Conservation (phyloP, 2,329 filamentous ascomycete genomes). For the Penicillium sclerotigenum region DNA sequence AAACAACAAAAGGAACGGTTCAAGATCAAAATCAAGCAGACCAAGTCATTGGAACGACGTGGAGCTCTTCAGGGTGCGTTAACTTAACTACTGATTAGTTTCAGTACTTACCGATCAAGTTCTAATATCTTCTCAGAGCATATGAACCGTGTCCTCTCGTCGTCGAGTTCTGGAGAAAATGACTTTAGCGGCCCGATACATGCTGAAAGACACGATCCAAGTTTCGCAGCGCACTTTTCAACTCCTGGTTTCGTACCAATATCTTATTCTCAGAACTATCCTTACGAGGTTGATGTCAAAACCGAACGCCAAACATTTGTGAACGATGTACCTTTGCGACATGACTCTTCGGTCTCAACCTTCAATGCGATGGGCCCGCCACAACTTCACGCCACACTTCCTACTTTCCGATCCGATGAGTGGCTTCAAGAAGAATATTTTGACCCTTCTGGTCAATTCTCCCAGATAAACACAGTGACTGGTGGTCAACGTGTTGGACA, state of each 20-base stretch:
- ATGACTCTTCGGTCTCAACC: conserved; percentile 84
- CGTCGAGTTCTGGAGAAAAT: conserved; percentile 42
- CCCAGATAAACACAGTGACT: conserved; percentile 21
- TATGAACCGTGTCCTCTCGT: neutral
- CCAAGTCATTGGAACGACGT: conserved; percentile 87
- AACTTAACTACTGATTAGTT: neutral
- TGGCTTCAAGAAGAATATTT: conserved; percentile 72
- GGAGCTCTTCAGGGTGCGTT: conserved; percentile 47
- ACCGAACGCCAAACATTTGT: conserved; percentile 92
- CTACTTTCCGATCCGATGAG: conserved; percentile 61
- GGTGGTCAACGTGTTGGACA: conserved; percentile 20
- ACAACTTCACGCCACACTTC: conserved; percentile 64
- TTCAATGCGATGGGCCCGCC: conserved; percentile 90
- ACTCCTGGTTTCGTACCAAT: conserved; percentile 56
- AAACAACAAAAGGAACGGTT: conserved; percentile 88
- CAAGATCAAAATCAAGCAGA: conserved; percentile 96
- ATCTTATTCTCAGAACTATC: conserved; percentile 54
- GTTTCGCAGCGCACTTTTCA: conserved; percentile 41
- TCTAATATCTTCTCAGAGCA: neutral
- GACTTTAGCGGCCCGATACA: conserved; percentile 68
- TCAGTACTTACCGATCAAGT: neutral
- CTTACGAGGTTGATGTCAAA: conserved; percentile 94
- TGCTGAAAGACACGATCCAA: conserved; percentile 41
- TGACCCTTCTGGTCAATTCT: conserved; percentile 51
- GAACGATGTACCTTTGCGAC: conserved; percentile 79